Evolutionary conservation across 306 rosid species (phyloP).

Genomic region (Citrullus mucosospermus): DNA sequence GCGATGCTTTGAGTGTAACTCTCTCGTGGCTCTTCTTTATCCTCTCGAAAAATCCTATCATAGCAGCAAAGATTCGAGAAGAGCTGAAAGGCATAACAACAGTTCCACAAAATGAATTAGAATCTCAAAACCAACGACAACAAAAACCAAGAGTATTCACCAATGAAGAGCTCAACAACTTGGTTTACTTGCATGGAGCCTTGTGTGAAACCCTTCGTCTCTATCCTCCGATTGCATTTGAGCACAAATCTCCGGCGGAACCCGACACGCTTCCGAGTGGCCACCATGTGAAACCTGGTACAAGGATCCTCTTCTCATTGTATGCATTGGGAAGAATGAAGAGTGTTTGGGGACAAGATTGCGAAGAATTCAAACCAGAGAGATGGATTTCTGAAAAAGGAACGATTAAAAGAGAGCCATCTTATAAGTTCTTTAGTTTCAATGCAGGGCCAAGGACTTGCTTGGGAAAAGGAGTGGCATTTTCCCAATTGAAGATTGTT

Average conservation of each 20-base stretch:
- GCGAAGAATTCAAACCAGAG: constrained; percentile 49
- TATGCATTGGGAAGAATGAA: constrained; percentile 47
- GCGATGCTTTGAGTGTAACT: constrained; percentile 30
- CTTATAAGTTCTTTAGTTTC: constrained; percentile 33
- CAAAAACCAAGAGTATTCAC: neutral
- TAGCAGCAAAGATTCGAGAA: constrained; percentile 29
- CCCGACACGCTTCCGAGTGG: constrained; percentile 43
- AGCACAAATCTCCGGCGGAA: constrained; percentile 12
- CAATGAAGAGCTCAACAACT: neutral
- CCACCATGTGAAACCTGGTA: constrained; percentile 9
- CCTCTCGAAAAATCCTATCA: constrained; percentile 28
- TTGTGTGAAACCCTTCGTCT: constrained; percentile 41
- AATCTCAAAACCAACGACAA: neutral
- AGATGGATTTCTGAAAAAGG: constrained; percentile 39
- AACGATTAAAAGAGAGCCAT: constrained; percentile 16
- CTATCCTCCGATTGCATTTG: constrained; percentile 34
- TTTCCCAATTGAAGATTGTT: constrained; percentile 31
- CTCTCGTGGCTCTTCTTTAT: constrained; percentile 43
- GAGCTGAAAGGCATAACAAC: constrained; percentile 11
- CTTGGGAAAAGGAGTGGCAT: constrained; percentile 36
- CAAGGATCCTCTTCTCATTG: constrained; percentile 9
- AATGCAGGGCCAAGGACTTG: constrained; percentile 14
- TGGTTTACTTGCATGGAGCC: constrained; percentile 37
- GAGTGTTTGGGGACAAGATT: constrained; percentile 40
- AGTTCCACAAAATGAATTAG: neutral